Evolutionary conservation across 768 basidiomycete genomes (phyloP), one percentile per base, ranked within the genome.

Genomic region (Kondoa subrosea): DNA sequence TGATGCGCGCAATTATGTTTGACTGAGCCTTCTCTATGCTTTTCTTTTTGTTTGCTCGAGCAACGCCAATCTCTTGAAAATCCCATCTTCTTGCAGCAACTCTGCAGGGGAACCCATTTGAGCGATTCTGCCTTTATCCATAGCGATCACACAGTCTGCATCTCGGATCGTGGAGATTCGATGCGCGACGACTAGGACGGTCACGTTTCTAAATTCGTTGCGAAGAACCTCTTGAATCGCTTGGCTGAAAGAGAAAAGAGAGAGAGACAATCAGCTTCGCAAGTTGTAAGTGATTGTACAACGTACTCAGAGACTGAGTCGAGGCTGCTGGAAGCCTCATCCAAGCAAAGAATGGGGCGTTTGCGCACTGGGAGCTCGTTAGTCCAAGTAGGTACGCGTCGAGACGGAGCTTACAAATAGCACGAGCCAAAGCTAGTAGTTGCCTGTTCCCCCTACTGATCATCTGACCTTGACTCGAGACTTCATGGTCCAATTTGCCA

Each of bases 141-240:
- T 8, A 8, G 21, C 40, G 8, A 50, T 50, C 21, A 50, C 40
- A 21, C 40, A 21, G 40, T 50, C 40, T 8, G 40, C 40, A 50
- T 50, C 40, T 8, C 8, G 8, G 40, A 50, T 50, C 8, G 40
- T 50, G 29, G 61, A 27, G 30, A 70, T 61, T 1, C 69, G 69
- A 69, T 70, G 69, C 2, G 69, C 69, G 2, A 70, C 58, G n/a
- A 61, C 64, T 17, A 70, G 64, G 33, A 70, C 64, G 15, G 69
- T 70, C 15, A 26, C 25, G n/a, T n/a, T n/a, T n/a, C n/a, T n/a
- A 34, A 70, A 70, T 2, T 60, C 69, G n/a, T 33, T 21, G 15
- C 69, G 40, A 4, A 70, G 69, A 14, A 66, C 62, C 50, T 70
- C 27, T 57, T 70, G 69, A 2, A 70, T 69, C 4, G 50, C 56